Base-by-base conservation (phyloP, 179 eudicot genomes). In the Nepenthes alata region DNA sequence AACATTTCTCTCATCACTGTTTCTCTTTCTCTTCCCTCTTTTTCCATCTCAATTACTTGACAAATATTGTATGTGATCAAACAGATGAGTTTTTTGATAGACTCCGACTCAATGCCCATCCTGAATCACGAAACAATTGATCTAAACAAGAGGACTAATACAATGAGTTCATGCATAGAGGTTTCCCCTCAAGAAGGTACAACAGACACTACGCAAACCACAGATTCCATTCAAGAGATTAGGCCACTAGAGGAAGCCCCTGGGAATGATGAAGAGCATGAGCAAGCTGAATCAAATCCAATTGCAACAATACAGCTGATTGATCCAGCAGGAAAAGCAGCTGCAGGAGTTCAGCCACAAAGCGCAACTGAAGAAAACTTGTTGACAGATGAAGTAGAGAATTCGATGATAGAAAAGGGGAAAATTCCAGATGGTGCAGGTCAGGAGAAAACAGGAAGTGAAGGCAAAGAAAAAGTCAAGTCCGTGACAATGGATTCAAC, bases 401-500 rank as follows among this genome's bases (percentile, higher is more conserved):
- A 57, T n/a, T 8, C 7, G 47, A 60, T 9, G 37, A 11, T 2
- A 14, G 13, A 14, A 35, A 56, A 0, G 6, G 3, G 1, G 8
- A 0, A 4, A 41, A 41, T 7, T 2, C 52, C 11, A 48, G 52
- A 11, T 6, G 6, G 3, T 55, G 53, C 45, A 47, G 45, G 0
- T 53, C 57, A 44, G 11, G 48, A 52, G 55, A 37, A 34, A 55
- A 68, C 36, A 57, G 37, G 2, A 41, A 55, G 37, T 37, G 62
- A 60, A 41, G 49, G 48, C 37, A 60, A 10, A 44, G 62, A 69
- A 38, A 56, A 70, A 35, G 56, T 48, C 8, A 48, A 16, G 5
- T 37, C 67, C 36, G 47, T 37, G 57, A 35, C 61, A 47, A 57
- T 15, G 51, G 79, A 65, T 48, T 37, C 62, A 47, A 49, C 67